Percentiles rank a stretch among this genome's conserved stretches.
Conservation (phyloP, 768 basidiomycete species). For the Dioszegia aurantiaca region DNA sequence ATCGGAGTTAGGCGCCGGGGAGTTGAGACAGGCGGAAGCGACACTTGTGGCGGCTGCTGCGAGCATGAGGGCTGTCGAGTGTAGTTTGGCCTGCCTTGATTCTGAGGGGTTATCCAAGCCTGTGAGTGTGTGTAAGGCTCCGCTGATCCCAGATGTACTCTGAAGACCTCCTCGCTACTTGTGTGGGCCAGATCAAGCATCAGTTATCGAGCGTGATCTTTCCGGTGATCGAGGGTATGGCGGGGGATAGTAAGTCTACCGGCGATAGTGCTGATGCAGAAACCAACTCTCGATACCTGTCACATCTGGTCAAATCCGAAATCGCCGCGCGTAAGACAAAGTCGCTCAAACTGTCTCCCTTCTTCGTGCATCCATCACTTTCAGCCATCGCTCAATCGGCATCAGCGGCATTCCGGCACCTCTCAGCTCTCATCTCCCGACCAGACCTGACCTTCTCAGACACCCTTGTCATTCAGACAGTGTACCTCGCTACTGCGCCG, state of each 20-base stretch:
- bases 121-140: constrained; percentile 55
- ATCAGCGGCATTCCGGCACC: constrained; percentile 67
- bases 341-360: constrained; percentile 11
- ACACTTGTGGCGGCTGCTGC: constrained; percentile 58
- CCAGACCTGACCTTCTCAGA: constrained; percentile 78
- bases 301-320: constrained; percentile 26
- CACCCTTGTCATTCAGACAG: constrained; percentile 81
- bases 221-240: constrained; percentile 72
- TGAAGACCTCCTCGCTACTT: constrained; percentile 81
- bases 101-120: constrained; percentile 81
- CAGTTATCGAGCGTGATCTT: constrained; percentile 75
- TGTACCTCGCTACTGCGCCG: constrained; percentile 89
- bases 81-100: constrained; percentile 71
- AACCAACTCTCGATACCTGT: constrained; percentile 33
- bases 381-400: constrained; percentile 64
- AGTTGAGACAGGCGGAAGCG: constrained; percentile 1
- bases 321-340: constrained; percentile 16
- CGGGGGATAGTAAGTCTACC: constrained; percentile 31
- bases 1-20: constrained; percentile 16
- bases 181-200: constrained; percentile 73
- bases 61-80: constrained; percentile 75
- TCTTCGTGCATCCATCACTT: constrained; percentile 32
- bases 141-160: constrained; percentile 72
- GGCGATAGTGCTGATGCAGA: constrained; percentile 14
- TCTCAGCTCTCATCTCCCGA: constrained; percentile 70